These are phyloP conservation scores for Amanita polypyramis DNA, from an alignment of 768 basidiomycete species.

Conservation along the genomic window DNA sequence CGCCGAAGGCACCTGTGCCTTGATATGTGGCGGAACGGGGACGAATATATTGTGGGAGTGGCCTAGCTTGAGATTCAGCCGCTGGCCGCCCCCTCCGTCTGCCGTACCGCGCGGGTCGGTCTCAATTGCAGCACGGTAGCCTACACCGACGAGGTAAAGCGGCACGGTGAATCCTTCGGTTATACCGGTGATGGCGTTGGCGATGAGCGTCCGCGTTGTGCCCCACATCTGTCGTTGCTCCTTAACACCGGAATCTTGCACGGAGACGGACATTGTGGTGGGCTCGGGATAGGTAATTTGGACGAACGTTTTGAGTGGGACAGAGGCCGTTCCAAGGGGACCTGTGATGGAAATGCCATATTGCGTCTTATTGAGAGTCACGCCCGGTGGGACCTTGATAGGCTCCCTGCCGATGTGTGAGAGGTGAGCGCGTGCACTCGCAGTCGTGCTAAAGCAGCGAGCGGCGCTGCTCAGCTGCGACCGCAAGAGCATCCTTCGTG, in stretches of 20 bases:
- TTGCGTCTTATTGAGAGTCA: conserved; percentile 30
- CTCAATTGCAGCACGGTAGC: conserved; percentile 85
- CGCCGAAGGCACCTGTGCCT: conserved; percentile 66
- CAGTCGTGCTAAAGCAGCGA: conserved; percentile 41
- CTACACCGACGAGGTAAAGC: conserved; percentile 88
- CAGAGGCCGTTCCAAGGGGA: conserved; percentile 35
- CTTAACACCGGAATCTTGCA: conserved; percentile 60
- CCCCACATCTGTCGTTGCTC: conserved; percentile 91
- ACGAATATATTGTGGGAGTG: conserved; percentile 83
- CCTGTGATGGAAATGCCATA: conserved; percentile 32
- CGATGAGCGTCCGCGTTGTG: conserved; percentile 81
- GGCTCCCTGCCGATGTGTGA: conserved; percentile 56
- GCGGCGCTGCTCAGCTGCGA: conserved; percentile 21
- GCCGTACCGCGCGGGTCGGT: conserved; percentile 55
- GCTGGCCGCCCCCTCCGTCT: conserved; percentile 48
- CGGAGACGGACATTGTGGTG: conserved; percentile 32
- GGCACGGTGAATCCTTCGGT: conserved; percentile 79
- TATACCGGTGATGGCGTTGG: conserved; percentile 86
- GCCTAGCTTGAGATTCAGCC: conserved; percentile 87
- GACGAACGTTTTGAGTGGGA: conserved; percentile 38
- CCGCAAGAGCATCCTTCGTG: conserved; percentile 23
- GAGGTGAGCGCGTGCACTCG: conserved; percentile 42
- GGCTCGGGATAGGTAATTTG: conserved; percentile 30
- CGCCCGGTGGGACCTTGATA: conserved; percentile 33
- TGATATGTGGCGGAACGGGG: conserved; percentile 74